phyloP scores from a whole-genome alignment of 108 stramenopile species.

The Discostella stelligeroides region DNA sequence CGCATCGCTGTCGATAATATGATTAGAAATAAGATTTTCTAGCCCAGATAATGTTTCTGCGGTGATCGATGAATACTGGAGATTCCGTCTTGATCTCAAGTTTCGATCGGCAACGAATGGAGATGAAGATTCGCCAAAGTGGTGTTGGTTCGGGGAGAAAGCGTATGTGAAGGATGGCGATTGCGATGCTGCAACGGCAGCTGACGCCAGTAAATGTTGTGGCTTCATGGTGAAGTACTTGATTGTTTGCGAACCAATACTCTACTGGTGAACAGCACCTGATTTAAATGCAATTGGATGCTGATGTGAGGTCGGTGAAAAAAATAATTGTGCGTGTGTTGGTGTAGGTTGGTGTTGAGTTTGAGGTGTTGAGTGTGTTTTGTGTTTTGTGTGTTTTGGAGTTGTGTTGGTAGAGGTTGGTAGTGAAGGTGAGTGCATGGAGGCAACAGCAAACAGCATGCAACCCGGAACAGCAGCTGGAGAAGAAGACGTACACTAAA shows the following conservation, averaged over 20 bases:
- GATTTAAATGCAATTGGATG: neutral
- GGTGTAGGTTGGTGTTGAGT: too few species aligned
- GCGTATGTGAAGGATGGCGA: neutral
- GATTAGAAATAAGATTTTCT: conserved; percentile 23
- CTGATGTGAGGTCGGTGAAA: too few species aligned
- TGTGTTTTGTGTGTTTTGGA: too few species aligned
- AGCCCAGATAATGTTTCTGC: conserved; percentile 26
- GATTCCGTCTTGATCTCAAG: neutral
- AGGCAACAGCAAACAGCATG: neutral
- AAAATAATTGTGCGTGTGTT: too few species aligned
- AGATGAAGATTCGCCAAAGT: neutral
- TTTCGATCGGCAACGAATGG: neutral
- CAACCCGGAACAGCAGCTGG: too few species aligned
- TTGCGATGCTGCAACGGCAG: conserved; percentile 7
- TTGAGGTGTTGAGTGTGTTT: too few species aligned
- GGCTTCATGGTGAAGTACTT: conserved; percentile 20
- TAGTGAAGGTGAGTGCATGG: neutral
- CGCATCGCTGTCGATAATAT: neutral
- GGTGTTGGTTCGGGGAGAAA: conserved; percentile 8
- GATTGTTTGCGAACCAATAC: neutral
- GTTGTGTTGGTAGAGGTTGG: neutral
- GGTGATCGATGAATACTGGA: conserved; percentile 8
- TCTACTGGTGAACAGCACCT: neutral
- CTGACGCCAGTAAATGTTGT: conserved; percentile 32
- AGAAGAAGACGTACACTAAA: too few species aligned